These are phyloP conservation scores for Amanita exitialis DNA, from an alignment of 768 basidiomycete genomes.

Conservation along the genomic window DNA sequence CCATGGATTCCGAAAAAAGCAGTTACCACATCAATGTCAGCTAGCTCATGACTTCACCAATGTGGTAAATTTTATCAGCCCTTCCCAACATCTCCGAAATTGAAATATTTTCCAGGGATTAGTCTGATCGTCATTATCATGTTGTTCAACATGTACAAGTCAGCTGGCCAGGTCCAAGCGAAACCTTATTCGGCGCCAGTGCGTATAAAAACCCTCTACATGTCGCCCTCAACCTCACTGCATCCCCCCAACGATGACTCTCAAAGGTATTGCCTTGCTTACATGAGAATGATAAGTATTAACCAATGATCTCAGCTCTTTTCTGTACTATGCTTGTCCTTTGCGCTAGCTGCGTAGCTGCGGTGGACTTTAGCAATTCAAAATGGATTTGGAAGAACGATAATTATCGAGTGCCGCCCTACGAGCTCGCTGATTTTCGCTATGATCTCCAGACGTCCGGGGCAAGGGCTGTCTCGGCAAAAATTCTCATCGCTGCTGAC, in stretches of 20 bases:
- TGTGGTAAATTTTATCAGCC: too few relatives aligned
- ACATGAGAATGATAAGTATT: neutral
- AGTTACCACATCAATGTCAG: too few relatives aligned
- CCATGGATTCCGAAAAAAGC: too few relatives aligned
- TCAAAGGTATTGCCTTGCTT: neutral
- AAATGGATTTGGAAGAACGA: constrained; percentile 23
- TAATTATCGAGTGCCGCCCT: constrained; percentile 10
- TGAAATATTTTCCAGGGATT: too few relatives aligned
- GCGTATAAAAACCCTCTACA: too few relatives aligned
- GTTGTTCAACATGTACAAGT: too few relatives aligned
- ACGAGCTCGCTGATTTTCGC: constrained; percentile 20
- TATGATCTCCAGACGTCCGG: constrained; percentile 15
- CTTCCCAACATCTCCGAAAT: too few relatives aligned
- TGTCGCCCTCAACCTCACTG: too few relatives aligned
- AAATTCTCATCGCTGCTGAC: constrained; percentile 21
- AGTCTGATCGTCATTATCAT: too few relatives aligned
- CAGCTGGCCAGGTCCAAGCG: too few relatives aligned
- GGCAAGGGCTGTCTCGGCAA: constrained; percentile 18
- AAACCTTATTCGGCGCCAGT: too few relatives aligned
- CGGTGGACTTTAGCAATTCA: neutral
- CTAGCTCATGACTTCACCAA: too few relatives aligned
- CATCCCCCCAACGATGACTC: neutral
- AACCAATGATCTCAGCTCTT: neutral
- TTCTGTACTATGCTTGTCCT: neutral
- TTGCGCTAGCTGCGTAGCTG: neutral